Percentiles rank a stretch among this genome's conserved stretches.
Conservation (phyloP, 352 stramenopile species). For the Globisporangium cylindrosporum region DNA sequence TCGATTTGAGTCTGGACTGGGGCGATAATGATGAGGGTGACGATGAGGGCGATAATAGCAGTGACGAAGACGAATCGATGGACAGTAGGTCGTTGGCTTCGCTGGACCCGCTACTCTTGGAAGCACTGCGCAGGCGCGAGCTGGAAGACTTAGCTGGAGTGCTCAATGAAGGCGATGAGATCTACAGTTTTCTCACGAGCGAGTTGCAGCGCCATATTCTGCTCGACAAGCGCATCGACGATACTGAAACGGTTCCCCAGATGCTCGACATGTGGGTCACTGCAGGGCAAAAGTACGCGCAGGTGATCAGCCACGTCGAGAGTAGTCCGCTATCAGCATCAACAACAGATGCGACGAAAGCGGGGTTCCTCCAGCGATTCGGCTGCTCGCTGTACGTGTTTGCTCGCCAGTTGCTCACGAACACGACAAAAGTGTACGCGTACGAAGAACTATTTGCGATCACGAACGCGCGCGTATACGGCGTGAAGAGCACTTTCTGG, state of each 20-base stretch:
- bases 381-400: conserved; percentile 61
- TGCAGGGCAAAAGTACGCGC: conserved; percentile 64
- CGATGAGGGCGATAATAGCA: neutral
- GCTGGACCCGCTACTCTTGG: conserved; percentile 17
- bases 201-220: conserved; percentile 38
- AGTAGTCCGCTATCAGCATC: neutral
- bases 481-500: conserved; percentile 35
- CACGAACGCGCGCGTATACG: conserved; percentile 55
- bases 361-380: conserved; percentile 44
- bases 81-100: neutral
- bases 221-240: conserved; percentile 26
- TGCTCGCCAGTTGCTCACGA: conserved; percentile 54
- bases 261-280: conserved; percentile 69
- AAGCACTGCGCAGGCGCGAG: conserved; percentile 13
- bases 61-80: neutral
- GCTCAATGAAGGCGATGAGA: conserved; percentile 59
- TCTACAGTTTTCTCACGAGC: conserved; percentile 49
- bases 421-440: conserved; percentile 51
- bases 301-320: conserved; percentile 45
- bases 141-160: conserved; percentile 22
- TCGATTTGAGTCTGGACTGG: conserved; percentile 25
- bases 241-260: conserved; percentile 41
- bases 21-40: conserved; percentile 7
- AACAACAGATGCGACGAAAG: conserved; percentile 12
- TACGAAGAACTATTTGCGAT: conserved; percentile 62